A percentile compares a stretch with the other conserved stretches of the same genome.
Conservation (phyloP, 495 filamentous ascomycete species). For the Penicillium simplicissimum region DNA sequence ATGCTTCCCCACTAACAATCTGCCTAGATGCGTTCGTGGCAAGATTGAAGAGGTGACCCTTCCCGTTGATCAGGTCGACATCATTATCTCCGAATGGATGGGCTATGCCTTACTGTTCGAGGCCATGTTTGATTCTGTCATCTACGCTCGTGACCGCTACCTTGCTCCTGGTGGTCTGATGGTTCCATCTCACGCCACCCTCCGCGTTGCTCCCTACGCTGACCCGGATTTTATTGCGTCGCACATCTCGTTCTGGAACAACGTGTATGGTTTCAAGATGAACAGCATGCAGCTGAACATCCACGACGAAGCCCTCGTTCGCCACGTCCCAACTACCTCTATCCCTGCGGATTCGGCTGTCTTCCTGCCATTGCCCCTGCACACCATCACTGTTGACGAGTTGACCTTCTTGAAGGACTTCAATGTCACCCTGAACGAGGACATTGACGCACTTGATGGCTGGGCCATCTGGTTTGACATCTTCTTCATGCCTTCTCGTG, state of each 20-base stretch:
- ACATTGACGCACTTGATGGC: slow-evolving; percentile 59
- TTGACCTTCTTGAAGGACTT: slow-evolving; percentile 59
- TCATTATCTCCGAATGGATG: slow-evolving; percentile 98
- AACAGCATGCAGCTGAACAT: slow-evolving; percentile 56
- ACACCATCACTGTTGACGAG: slow-evolving; percentile 57
- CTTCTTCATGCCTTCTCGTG: slow-evolving; percentile 56
- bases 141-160: slow-evolving; percentile 85
- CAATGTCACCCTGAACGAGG: slow-evolving; percentile 50
- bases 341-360: slow-evolving; percentile 49
- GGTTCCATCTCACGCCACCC: slow-evolving; percentile 86
- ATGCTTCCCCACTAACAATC: slow-evolving; percentile 14
- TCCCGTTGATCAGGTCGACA: slow-evolving; percentile 82
- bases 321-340: slow-evolving; percentile 41
- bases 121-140: slow-evolving; percentile 91
- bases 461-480: slow-evolving; percentile 67
- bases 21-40: slow-evolving; percentile 64
- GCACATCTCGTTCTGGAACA: slow-evolving; percentile 70
- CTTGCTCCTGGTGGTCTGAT: slow-evolving; percentile 77
- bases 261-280: slow-evolving; percentile 60
- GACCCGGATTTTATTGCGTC: slow-evolving; percentile 76
- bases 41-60: slow-evolving; percentile 89
- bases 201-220: slow-evolving; percentile 81
- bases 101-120: slow-evolving; percentile 93
- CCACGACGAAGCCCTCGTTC: slow-evolving; percentile 61
- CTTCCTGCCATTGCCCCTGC: slow-evolving; percentile 58